Percentiles rank a stretch among this genome's conserved stretches.
phyloP scores from a whole-genome alignment of 257 asterid genomes.

The Cynanchum wilfordii region DNA sequence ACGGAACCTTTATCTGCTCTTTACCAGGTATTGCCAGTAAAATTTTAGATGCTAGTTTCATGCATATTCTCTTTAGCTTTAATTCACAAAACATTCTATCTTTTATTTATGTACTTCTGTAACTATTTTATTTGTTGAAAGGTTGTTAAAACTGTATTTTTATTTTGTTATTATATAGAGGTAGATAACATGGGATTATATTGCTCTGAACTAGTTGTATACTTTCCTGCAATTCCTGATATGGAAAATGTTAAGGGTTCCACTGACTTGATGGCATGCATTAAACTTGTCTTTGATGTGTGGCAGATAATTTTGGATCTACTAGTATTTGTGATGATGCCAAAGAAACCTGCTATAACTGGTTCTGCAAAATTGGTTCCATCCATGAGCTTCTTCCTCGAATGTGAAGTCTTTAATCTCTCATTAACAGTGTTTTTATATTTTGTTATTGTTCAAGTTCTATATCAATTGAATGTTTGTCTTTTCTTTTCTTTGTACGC shows the following conservation, averaged over 20 bases:
- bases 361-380: conserved; percentile 81
- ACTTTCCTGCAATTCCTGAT: background rate
- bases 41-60: conserved; percentile 2
- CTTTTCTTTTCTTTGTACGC: background rate
- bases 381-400: conserved; percentile 81
- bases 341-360: conserved; percentile 87
- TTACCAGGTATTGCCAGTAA: conserved; percentile 50
- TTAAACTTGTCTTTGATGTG: conserved; percentile 13
- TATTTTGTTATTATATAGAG: background rate
- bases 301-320: conserved; percentile 59
- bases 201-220: background rate
- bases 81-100: background rate
- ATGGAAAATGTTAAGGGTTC: background rate
- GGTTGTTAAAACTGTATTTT: background rate
- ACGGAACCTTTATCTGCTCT: conserved; percentile 37
- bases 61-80: conserved; percentile 8
- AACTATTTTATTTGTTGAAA: background rate
- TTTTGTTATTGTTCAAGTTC: conserved; percentile 11
- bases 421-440: conserved; percentile 9
- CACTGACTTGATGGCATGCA: background rate
- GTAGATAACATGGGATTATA: background rate
- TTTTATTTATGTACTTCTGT: background rate
- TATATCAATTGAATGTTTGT: background rate
- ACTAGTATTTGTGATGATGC: conserved; percentile 58
- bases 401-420: conserved; percentile 54